Evolutionary conservation across 257 asterid genomes (phyloP).

Genomic region (Nyctanthes arbortristis): DNA sequence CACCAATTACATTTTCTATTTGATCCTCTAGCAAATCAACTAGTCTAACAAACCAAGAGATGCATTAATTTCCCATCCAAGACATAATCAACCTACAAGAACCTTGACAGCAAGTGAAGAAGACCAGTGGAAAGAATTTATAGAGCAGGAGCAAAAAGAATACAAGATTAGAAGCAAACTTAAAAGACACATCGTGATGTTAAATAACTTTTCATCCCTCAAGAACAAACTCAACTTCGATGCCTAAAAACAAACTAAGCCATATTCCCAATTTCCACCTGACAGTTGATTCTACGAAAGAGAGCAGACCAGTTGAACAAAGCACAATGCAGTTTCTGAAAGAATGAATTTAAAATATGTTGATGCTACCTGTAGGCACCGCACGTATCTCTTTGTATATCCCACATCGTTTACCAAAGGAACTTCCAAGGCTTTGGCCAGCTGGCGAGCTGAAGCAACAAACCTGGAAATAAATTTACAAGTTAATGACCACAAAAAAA

Average conservation of each 20-base stretch:
- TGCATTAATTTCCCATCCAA: slow-evolving; percentile 1
- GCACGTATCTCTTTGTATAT: slow-evolving; percentile 91
- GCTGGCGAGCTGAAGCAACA: slow-evolving; percentile 95
- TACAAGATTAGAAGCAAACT: background rate
- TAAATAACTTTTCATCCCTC: background rate
- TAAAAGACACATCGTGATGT: slow-evolving; percentile 9
- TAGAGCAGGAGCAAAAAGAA: background rate
- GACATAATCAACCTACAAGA: slow-evolving; percentile 1
- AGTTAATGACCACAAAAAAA: slow-evolving; percentile 15
- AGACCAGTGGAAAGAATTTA: background rate
- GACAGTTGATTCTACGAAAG: background rate
- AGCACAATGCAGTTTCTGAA: background rate
- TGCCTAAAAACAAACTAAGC: background rate
- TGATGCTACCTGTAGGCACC: slow-evolving; percentile 82
- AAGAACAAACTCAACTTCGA: slow-evolving; percentile 6
- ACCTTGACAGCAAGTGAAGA: background rate
- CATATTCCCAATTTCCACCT: background rate
- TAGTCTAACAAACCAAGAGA: background rate
- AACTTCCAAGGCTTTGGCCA: slow-evolving; percentile 96
- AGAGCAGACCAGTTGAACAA: background rate
- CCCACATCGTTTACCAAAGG: slow-evolving; percentile 97
- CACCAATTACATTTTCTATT: background rate
- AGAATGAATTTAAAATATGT: background rate
- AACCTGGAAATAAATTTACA: slow-evolving; percentile 55
- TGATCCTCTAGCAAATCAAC: slow-evolving; percentile 8